Base-by-base conservation (phyloP, 1,284 basidiomycete genomes). In the Tranzscheliella williamsii region DNA sequence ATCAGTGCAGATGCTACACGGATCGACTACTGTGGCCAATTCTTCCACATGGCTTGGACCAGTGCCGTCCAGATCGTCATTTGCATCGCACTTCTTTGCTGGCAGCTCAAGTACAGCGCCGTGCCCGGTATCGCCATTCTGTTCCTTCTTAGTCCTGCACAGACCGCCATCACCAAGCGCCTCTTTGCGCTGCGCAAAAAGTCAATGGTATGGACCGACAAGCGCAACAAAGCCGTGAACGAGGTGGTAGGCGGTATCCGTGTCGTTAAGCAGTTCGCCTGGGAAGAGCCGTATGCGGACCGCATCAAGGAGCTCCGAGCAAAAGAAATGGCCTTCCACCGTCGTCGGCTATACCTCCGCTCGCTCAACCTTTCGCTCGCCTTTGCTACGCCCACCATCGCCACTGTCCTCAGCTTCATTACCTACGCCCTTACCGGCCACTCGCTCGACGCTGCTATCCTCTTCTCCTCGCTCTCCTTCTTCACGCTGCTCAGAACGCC, bases 1-100 rank as follows among this genome's bases (percentile, higher is more conserved):
- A 93, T 96, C 63, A 91, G 89, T 4, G 92, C 91, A 0, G 93
- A 96, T 78, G 86, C 91, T 24, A 88, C 86, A 13, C 84, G 92
- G 27, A 90, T 96, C 75, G 91, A 95, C 76, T 96, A 92, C 73
- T 88, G 87, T 60, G 84, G 85, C 38, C 87, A 87, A 3, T 92
- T 87, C 81, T 89, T 90, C 58, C 79, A 80, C 45, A 85, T 90
- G 81, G 80, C 84, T n/a, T 90, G 89, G 85, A 82, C 87, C 2
- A 84, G 87, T 1, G 88, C 87, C 0, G 47, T 75, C 37, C 69
- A 75, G 43, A 72, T 74, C 42, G 78, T 48, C 74, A 47, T 75
- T 20, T 76, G 74, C 78, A 27, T 80, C 85, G 81, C 82, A 86
- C 55, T 79, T 80, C 32, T 85, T 88, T 46, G 90, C 86, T 76